Conservation (phyloP, 768 basidiomycete genomes). For the Hericium coralloides region DNA sequence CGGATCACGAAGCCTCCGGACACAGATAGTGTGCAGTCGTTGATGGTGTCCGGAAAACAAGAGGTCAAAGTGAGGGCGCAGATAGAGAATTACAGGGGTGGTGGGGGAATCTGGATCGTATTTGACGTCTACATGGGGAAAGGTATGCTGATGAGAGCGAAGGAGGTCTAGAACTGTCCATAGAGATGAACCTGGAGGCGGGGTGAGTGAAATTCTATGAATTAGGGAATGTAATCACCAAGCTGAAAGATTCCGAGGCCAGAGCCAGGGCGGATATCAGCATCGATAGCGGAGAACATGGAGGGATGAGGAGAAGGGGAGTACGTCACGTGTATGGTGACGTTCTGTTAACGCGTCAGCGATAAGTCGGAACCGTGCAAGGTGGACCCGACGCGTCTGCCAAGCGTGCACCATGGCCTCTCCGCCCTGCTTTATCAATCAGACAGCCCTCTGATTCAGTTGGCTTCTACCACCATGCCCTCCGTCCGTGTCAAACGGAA, state of each 20-base stretch:
- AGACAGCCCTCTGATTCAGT: no score
- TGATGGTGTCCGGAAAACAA: constrained; percentile 76
- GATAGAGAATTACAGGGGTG: constrained; percentile 68
- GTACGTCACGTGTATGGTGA: neutral
- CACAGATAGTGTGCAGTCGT: constrained; percentile 68
- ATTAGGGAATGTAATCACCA: constrained; percentile 28
- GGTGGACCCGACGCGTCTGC: no score
- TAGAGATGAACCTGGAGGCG: constrained; percentile 53
- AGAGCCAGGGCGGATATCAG: constrained; percentile 67
- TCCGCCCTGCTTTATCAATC: no score
- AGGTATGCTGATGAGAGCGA: constrained; percentile 53
- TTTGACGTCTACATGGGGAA: constrained; percentile 78
- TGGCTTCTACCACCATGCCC: neutral
- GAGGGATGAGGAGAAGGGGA: neutral
- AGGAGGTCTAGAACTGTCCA: constrained; percentile 71
- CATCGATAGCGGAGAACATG: constrained; percentile 65
- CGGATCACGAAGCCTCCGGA: constrained; percentile 57
- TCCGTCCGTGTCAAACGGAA: neutral
- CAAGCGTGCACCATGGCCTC: no score
- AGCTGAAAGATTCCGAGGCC: constrained; percentile 76
- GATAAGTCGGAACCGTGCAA: no score
- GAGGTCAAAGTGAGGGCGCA: constrained; percentile 78
- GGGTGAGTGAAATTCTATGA: neutral
- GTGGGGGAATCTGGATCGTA: constrained; percentile 68
- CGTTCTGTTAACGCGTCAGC: neutral